Conservation (phyloP, 2,329 filamentous ascomycete species). For the Xylariaceae sp. region DNA sequence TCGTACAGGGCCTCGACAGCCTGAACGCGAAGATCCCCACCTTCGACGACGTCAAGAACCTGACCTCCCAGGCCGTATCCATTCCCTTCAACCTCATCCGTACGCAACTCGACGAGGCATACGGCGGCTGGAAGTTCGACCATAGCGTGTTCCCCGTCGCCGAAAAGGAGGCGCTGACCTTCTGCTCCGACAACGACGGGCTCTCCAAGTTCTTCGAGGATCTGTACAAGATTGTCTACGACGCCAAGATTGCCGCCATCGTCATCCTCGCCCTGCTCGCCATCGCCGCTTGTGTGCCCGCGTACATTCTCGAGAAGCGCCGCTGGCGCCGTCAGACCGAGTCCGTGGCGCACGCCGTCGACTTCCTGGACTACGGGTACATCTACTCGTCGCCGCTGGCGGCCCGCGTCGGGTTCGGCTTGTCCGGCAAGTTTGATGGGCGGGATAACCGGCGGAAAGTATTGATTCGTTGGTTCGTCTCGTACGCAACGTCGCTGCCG, state of each 20-base stretch:
- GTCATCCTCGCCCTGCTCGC: conserved; percentile 68
- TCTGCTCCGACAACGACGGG: conserved; percentile 80
- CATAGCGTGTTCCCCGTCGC: conserved; percentile 74
- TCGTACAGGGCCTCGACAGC: conserved; percentile 63
- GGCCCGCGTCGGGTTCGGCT: conserved; percentile 63
- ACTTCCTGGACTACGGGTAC: conserved; percentile 84
- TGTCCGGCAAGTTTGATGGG: conserved; percentile 59
- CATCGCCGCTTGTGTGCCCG: conserved; percentile 65
- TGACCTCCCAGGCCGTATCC: conserved; percentile 68
- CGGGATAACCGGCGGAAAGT: conserved; percentile 47
- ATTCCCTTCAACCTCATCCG: conserved; percentile 79
- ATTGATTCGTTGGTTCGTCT: conserved; percentile 73
- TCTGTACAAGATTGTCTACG: conserved; percentile 59
- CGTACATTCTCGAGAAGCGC: conserved; percentile 75
- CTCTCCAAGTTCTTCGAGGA: conserved; percentile 79
- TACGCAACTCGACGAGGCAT: conserved; percentile 61
- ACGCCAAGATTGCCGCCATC: conserved; percentile 69
- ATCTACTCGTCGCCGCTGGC: conserved; percentile 78
- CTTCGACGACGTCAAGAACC: conserved; percentile 77
- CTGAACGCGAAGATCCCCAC: conserved; percentile 76
- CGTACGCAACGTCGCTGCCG: conserved; percentile 78
- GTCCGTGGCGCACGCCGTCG: conserved; percentile 61
- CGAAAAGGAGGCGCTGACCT: conserved; percentile 72
- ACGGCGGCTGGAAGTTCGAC: conserved; percentile 73
- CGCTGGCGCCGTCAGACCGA: conserved; percentile 69